Evolutionary conservation across 2,329 filamentous ascomycete genomes (phyloP), one percentile per base, ranked within the genome.

Genomic region (Hymenoscyphus scutula): DNA sequence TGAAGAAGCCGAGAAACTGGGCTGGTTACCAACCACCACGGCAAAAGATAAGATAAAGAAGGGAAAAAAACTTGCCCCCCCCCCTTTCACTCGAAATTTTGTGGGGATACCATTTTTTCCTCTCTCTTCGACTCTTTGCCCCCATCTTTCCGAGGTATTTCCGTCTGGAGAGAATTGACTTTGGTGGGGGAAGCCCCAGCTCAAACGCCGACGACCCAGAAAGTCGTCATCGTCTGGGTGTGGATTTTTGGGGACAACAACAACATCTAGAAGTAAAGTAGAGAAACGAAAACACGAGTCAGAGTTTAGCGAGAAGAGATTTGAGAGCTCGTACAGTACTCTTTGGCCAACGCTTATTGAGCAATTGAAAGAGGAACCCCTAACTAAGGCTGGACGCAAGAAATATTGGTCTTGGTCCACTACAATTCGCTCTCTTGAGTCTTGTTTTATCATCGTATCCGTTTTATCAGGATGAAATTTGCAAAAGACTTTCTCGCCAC

Each of bases 211-310:
- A 48, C 19, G 13, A 48, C 41, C 41, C 41, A 48, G 3, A 48
- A 48, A 48, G 19, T 48, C 41, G 41, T 48, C 41, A 48, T 48
- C 41, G 41, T 19, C n/a, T 48, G 8, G 8, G n/a, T 48, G 19
- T 23, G 19, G n/a, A 45, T 45, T 23, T 34, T 34, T n/a, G n/a
- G n/a, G 32, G 15, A 45, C 41, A 23, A 48, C 19, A 48, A 48
- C 41, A 48, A 48, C 6, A 23, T 5, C 7, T 48, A 5, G 19
- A 11, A 19, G n/a, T n/a, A n/a, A n/a, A n/a, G n/a, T n/a, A n/a
- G n/a, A n/a, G n/a, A n/a, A 48, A 23, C 41, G n/a, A 48, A 48
- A 48, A 25, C 19, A 48, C n/a, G 41, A 48, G 41, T 48, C 41
- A 48, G 41, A 48, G 3, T 17, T 25, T 23, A 25, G 41, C 8